Percentiles rank a stretch among this genome's conserved stretches.
phyloP scores from a whole-genome alignment of 2,329 filamentous ascomycete genomes.

The Alternaria sp. region DNA sequence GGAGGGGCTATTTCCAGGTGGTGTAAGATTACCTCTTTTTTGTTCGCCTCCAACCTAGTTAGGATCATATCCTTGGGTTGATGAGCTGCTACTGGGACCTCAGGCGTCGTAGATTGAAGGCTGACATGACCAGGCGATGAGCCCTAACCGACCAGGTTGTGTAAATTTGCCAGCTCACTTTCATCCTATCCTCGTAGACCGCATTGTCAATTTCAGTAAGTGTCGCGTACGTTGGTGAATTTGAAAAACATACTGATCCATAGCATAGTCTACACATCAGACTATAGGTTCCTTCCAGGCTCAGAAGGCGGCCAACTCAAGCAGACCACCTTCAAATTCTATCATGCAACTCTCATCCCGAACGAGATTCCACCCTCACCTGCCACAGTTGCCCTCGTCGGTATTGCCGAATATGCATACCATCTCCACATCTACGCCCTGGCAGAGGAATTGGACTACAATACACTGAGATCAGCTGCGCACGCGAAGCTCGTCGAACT shows the following conservation, averaged over 20 bases:
- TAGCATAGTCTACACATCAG: constrained; percentile 17
- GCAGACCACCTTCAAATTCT: constrained; percentile 9
- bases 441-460: constrained; percentile 17
- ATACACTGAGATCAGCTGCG: constrained; percentile 8
- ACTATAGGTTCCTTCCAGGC: constrained; percentile 13
- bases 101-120: neutral
- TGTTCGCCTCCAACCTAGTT: neutral
- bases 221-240: neutral
- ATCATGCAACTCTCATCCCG: constrained; percentile 5
- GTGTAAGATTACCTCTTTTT: constrained; percentile 3
- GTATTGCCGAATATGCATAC: constrained; percentile 9
- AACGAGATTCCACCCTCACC: neutral
- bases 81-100: neutral
- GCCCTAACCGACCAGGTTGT: neutral
- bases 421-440: constrained; percentile 23
- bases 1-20: constrained; percentile 15
- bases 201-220: constrained; percentile 19
- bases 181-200: constrained; percentile 19
- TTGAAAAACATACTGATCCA: neutral
- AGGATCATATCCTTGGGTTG: neutral
- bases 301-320: neutral
- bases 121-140: neutral
- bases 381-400: constrained; percentile 5
- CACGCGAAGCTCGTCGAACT: constrained; percentile 6
- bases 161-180: constrained; percentile 12